These are phyloP conservation scores for Odontarrhena argentea DNA, from an alignment of 345 rosid species.

Conservation along the genomic window DNA sequence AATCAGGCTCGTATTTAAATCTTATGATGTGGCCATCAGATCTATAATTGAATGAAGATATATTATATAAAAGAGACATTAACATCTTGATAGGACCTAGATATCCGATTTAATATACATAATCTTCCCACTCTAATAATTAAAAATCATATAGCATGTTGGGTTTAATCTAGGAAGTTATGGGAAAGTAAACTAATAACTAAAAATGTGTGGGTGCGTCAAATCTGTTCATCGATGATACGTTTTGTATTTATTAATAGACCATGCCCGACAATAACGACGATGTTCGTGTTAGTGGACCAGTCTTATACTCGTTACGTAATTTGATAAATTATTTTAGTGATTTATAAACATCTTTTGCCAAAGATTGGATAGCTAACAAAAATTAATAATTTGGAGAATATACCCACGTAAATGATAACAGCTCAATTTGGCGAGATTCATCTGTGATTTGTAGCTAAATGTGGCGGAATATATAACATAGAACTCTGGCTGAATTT, in stretches of 20 bases:
- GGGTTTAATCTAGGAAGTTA: conserved; percentile 21
- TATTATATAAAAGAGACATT: conserved; percentile 18
- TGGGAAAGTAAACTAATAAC: conserved; percentile 23
- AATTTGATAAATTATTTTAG: neutral
- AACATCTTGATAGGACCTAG: conserved; percentile 21
- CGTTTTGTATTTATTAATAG: neutral
- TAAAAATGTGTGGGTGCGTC: conserved; percentile 5
- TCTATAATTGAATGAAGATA: conserved; percentile 24
- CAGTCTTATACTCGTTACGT: neutral
- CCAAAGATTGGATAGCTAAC: too few species aligned
- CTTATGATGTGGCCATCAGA: conserved; percentile 18
- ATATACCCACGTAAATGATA: too few species aligned
- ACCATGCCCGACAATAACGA: conserved; percentile 27
- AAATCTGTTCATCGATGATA: conserved; percentile 3
- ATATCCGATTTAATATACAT: conserved; percentile 20
- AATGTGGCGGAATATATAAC: too few species aligned
- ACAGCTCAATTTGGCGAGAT: too few species aligned
- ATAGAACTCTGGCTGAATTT: too few species aligned
- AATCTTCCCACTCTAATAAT: neutral
- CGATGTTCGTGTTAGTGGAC: conserved; percentile 30
- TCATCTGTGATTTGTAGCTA: too few species aligned
- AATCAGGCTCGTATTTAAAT: conserved; percentile 15
- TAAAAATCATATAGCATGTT: conserved; percentile 4
- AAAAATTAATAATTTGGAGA: too few species aligned
- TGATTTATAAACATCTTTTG: conserved; percentile 6